Evolutionary conservation across 441 rosid genomes (phyloP), one percentile per base, ranked within the genome.

Genomic region (Adansonia madagascariensis): DNA sequence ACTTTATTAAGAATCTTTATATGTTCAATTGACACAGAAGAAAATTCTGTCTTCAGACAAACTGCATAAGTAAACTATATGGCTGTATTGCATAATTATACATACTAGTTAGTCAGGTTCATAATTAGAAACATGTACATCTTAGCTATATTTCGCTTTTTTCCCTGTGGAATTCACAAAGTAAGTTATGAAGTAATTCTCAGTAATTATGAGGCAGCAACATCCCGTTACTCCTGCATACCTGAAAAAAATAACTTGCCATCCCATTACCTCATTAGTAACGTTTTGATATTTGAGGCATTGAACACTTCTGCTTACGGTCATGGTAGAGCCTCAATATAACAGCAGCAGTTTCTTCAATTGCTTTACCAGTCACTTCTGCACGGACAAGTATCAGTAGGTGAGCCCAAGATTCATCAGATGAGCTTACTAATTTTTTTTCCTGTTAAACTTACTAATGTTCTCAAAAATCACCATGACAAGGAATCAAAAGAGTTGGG

Each of bases 281-380:
- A 72, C 79, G 86, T 78, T 88, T 91, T 57, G 97, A 91, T 82
- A 92, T 92, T 60, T 90, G 83, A 64, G 97, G 97, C 96, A 91
- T 93, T 11, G 83, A 80, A 74, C 92, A 84, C 78, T 74, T 92
- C 52, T 88, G 77, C 85, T 82, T 86, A 77, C 92, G 85, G 72
- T 95, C 95, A 76, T 91, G 91, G 77, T 81, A 86, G 72, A 95
- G 89, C 89, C 92, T 89, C 81, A 92, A 78, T 20, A 91, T 70
- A 52, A 93, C 90, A 3, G 97, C 97, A 3, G 95, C 95, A 75
- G 94, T 92, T 89, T 95, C 97, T 85, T 95, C 97, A 14, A 92
- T 88, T 24, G 99, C 97, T 82, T 93, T 92, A 65, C 89, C 96
- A 10, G 97, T 93, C 77, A 92, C 97, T 83, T 93, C 98, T 95